Evolutionary conservation across 345 rosid species (phyloP).

Genomic region (Eucalyptus erythrocorys): DNA sequence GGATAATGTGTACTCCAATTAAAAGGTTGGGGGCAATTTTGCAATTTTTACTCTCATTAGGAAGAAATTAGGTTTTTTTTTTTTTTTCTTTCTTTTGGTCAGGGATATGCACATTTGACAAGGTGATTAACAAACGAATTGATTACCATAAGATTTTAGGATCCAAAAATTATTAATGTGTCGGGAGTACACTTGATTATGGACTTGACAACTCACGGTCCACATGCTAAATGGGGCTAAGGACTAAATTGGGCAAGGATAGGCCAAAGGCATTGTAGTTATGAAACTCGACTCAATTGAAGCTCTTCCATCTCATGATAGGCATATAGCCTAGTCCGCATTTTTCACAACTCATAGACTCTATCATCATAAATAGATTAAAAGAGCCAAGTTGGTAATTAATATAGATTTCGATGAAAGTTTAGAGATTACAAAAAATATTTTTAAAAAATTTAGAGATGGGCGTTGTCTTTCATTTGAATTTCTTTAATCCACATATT

Average conservation of each 20-base stretch:
- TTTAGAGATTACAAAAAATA: background rate
- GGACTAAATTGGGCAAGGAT: accelerated
- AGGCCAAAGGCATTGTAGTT: background rate
- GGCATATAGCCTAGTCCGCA: background rate
- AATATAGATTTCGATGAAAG: background rate
- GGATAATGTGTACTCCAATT: background rate
- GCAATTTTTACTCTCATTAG: background rate
- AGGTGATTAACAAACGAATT: background rate
- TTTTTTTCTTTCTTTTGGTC: accelerated
- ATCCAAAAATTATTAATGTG: background rate
- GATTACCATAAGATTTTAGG: background rate
- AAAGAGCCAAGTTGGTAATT: background rate
- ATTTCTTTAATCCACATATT: background rate
- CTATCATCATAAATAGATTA: background rate
- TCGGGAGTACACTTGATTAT: background rate
- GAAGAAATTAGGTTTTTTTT: background rate
- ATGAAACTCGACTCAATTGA: background rate
- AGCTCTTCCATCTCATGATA: background rate
- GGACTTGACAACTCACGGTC: accelerated
- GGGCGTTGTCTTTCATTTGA: background rate
- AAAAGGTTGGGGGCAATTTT: background rate
- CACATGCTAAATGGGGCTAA: background rate
- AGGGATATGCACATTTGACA: background rate
- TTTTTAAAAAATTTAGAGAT: background rate
- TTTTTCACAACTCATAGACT: background rate